These are phyloP conservation scores for Claviceps humidiphila DNA, from an alignment of 2,329 filamentous ascomycete species.

Conservation along the genomic window DNA sequence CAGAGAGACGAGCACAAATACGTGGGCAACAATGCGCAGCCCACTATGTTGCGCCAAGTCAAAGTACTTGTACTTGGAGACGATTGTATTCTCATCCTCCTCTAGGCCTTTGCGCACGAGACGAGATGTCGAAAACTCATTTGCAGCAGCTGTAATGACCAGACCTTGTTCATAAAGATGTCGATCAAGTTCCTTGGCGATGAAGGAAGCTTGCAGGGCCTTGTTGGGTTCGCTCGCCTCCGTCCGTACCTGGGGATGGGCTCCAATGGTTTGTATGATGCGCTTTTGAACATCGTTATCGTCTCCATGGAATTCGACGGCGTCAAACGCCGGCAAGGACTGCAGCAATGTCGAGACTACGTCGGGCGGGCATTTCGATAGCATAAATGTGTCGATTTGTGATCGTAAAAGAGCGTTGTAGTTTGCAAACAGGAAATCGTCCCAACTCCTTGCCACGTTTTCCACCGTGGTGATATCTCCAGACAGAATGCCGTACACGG, in stretches of 20 bases:
- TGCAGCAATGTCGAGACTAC: slow-evolving; percentile 40
- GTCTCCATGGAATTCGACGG: slow-evolving; percentile 48
- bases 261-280: slow-evolving; percentile 48
- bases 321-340: slow-evolving; percentile 51
- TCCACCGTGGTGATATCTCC: slow-evolving; percentile 71
- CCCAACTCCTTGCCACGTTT: slow-evolving; percentile 64
- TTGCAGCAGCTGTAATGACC: slow-evolving; percentile 16
- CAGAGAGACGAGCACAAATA: slow-evolving; percentile 51
- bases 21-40: slow-evolving; percentile 55
- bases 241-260: slow-evolving; percentile 37
- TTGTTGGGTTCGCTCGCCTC: slow-evolving; percentile 57
- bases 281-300: slow-evolving; percentile 37
- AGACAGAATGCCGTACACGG: slow-evolving; percentile 80
- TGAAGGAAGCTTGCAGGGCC: slow-evolving; percentile 61
- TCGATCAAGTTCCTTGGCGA: slow-evolving; percentile 47
- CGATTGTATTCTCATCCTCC: slow-evolving; percentile 13
- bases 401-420: slow-evolving; percentile 76
- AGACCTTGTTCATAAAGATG: slow-evolving; percentile 48
- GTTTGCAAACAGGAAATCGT: slow-evolving; percentile 75
- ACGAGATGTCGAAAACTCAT: slow-evolving; percentile 12
- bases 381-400: slow-evolving; percentile 63
- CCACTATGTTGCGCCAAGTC: slow-evolving; percentile 46
- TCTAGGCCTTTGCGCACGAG: slow-evolving; percentile 13
- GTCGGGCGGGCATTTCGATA: slow-evolving; percentile 39
- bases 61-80: slow-evolving; percentile 35